These are phyloP conservation scores for Botrytis paeoniae DNA, from an alignment of 2,329 filamentous ascomycete species.

Conservation along the genomic window DNA sequence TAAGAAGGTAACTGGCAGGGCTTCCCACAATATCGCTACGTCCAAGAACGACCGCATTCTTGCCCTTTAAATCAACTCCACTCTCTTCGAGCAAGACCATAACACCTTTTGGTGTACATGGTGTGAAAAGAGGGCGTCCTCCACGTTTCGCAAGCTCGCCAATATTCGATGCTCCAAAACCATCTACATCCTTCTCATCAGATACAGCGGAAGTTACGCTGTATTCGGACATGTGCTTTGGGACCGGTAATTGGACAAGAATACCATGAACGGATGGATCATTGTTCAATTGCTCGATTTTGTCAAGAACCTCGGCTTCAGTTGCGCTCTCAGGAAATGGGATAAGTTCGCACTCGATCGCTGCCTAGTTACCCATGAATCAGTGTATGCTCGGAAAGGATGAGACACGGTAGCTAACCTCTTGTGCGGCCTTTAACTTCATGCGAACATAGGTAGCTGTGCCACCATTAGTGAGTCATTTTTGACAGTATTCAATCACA, in stretches of 20 bases:
- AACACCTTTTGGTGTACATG: constrained; percentile 95
- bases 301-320: constrained; percentile 81
- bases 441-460: constrained; percentile 96
- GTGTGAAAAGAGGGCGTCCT: constrained; percentile 82
- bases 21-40: constrained; percentile 97
- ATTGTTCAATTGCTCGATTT: constrained; percentile 80
- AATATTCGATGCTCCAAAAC: constrained; percentile 91
- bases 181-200: constrained; percentile 96
- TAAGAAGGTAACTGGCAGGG: constrained; percentile 91
- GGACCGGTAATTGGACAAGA: constrained; percentile 88
- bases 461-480: constrained; percentile 8
- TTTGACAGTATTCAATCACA: neutral
- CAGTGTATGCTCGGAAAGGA: constrained; percentile 6
- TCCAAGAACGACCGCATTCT: constrained; percentile 91
- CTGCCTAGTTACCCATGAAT: constrained; percentile 57
- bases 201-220: constrained; percentile 84
- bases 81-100: constrained; percentile 87
- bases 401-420: constrained; percentile 53
- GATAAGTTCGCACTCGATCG: constrained; percentile 82
- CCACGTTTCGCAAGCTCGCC: constrained; percentile 96
- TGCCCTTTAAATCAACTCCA: constrained; percentile 79
- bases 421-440: constrained; percentile 95
- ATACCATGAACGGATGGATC: constrained; percentile 85
- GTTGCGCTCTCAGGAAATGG: constrained; percentile 78
- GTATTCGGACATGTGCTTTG: constrained; percentile 87